phyloP scores from a whole-genome alignment of 768 basidiomycete genomes.

The Crucibulum laeve region DNA sequence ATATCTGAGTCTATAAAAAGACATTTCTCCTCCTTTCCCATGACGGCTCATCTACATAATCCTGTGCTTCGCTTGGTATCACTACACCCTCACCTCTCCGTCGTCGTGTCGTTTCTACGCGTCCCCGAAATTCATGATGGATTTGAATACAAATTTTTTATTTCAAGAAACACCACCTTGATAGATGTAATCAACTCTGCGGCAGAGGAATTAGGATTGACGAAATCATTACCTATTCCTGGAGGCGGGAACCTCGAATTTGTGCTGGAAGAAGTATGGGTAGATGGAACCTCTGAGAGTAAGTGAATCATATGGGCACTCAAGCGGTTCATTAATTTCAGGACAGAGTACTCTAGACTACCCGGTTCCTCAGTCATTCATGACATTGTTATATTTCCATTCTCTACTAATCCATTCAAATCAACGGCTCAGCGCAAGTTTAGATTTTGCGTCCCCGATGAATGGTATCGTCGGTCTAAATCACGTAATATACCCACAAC shows the following conservation, averaged over 20 bases:
- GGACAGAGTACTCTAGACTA: constrained; percentile 39
- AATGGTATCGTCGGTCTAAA: constrained; percentile 74
- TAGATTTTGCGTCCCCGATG: constrained; percentile 69
- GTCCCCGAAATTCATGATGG: constrained; percentile 78
- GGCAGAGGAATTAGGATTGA: constrained; percentile 62
- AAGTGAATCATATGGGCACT: constrained; percentile 15
- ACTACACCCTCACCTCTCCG: constrained; percentile 52
- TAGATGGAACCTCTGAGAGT: constrained; percentile 51
- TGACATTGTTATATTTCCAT: constrained; percentile 35
- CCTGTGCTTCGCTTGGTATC: constrained; percentile 71
- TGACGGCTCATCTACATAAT: constrained; percentile 63
- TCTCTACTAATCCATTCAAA: constrained; percentile 36
- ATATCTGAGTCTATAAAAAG: constrained; percentile 30
- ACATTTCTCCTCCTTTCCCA: constrained; percentile 67
- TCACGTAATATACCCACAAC: constrained; percentile 29
- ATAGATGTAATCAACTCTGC: constrained; percentile 48
- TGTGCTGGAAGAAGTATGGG: constrained; percentile 67
- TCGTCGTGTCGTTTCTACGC: constrained; percentile 53
- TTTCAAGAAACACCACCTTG: constrained; percentile 54
- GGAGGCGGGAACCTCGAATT: constrained; percentile 72
- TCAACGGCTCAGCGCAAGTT: constrained; percentile 39
- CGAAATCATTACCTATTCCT: constrained; percentile 59
- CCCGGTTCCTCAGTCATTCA: constrained; percentile 37
- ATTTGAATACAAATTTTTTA: constrained; percentile 61
- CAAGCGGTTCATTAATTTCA: constrained; percentile 9